Evolutionary conservation across 2,329 filamentous ascomycete species (phyloP).

Genomic region (Scedosporium boydii): DNA sequence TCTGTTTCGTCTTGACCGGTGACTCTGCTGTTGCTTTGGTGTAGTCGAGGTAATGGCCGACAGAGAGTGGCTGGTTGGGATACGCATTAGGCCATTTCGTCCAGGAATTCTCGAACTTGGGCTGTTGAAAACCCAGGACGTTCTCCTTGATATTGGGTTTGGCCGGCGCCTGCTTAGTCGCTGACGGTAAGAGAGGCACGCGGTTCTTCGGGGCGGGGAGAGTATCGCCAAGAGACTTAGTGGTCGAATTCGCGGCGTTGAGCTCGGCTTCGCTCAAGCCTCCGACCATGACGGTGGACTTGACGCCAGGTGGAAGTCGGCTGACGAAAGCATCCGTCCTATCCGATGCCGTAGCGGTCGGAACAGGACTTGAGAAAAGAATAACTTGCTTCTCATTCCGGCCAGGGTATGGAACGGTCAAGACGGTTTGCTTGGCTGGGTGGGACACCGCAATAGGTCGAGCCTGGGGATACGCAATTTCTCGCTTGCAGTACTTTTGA

Average conservation of each 20-base stretch:
- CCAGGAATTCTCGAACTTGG: slow-evolving; percentile 45
- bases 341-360: background rate
- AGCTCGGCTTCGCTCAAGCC: background rate
- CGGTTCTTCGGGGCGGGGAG: slow-evolving; percentile 31
- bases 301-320: background rate
- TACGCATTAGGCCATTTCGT: slow-evolving; percentile 50
- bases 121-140: slow-evolving; percentile 41
- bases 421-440: background rate
- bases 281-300: background rate
- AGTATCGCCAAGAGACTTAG: slow-evolving; percentile 58
- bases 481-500: background rate
- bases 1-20: slow-evolving; percentile 51
- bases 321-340: background rate
- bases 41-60: slow-evolving; percentile 63
- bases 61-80: slow-evolving; percentile 54
- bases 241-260: background rate
- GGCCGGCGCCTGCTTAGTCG: slow-evolving; percentile 36
- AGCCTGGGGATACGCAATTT: background rate
- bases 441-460: background rate
- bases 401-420: background rate
- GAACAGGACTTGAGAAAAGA: background rate
- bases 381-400: background rate
- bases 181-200: slow-evolving; percentile 59
- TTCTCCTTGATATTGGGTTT: slow-evolving; percentile 60
- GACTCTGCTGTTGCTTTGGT: slow-evolving; percentile 50